phyloP scores from a whole-genome alignment of 306 rosid species.

The Medicago arabica region DNA sequence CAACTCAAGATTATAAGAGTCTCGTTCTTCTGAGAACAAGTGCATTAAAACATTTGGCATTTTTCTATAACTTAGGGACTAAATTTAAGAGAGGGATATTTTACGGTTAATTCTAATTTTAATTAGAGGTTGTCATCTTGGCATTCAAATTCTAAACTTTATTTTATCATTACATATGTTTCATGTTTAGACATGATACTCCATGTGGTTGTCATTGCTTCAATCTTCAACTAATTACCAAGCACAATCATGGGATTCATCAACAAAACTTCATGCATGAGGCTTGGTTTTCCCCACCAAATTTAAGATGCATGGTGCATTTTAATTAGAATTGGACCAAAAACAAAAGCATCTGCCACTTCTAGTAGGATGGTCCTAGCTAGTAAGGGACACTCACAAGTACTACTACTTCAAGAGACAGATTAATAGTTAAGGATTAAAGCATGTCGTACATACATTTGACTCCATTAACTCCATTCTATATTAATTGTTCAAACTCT shows the following conservation, averaged over 20 bases:
- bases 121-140: too few species aligned
- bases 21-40: too few species aligned
- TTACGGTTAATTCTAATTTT: too few species aligned
- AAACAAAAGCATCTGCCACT: slow-evolving; percentile 24
- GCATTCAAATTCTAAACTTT: too few species aligned
- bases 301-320: not conserved
- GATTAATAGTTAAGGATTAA: not conserved
- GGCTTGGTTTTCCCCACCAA: slow-evolving; percentile 10
- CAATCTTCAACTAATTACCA: slow-evolving; percentile 8
- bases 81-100: too few species aligned
- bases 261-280: slow-evolving; percentile 19
- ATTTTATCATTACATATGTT: too few species aligned
- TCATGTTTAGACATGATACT: not conserved
- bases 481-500: not conserved
- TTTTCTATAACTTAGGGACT: too few species aligned
- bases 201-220: not conserved
- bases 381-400: not conserved
- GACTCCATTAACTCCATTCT: slow-evolving; percentile 20
- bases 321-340: slow-evolving; percentile 6
- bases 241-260: not conserved
- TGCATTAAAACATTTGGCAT: too few species aligned
- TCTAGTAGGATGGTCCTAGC: slow-evolving; percentile 15
- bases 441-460: not conserved
- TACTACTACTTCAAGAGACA: not conserved
- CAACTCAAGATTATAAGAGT: too few species aligned